phyloP scores from a whole-genome alignment of 2,329 filamentous ascomycete genomes.

The Trichoderma atroviride region DNA sequence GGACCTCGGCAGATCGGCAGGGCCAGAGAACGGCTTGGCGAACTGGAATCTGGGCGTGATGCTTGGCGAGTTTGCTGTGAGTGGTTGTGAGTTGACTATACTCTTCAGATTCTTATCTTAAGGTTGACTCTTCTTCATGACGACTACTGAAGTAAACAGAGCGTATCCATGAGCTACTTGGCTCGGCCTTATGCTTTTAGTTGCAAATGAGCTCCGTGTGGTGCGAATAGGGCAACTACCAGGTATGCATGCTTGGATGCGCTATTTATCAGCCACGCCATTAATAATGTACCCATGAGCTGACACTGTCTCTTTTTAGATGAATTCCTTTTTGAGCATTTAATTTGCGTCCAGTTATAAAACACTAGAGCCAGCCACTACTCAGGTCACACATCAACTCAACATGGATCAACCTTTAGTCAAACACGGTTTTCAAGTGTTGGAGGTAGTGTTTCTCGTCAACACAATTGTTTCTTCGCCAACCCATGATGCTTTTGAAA shows the following conservation, averaged over 20 bases:
- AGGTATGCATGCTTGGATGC: background rate
- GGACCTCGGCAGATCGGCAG: background rate
- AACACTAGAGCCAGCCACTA: background rate
- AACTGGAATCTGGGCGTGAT: background rate
- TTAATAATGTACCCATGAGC: background rate
- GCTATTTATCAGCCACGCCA: background rate
- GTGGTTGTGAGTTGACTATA: background rate
- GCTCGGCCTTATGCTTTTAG: background rate
- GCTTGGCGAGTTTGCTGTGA: background rate
- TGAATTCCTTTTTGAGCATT: background rate
- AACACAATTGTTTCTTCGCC: background rate
- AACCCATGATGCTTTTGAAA: background rate
- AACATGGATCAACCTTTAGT: too few species aligned
- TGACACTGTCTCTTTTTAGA: background rate
- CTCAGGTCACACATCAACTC: too few species aligned
- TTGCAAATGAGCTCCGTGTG: background rate
- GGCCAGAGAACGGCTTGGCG: background rate
- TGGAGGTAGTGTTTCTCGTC: too few species aligned
- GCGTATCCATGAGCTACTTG: background rate
- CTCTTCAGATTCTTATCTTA: background rate
- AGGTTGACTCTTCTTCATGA: background rate
- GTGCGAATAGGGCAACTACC: background rate
- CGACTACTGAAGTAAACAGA: background rate
- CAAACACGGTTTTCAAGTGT: too few species aligned
- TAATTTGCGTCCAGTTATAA: background rate